These are phyloP conservation scores for Aspergillus tubingensis DNA, from an alignment of 2,329 filamentous ascomycete species.

Conservation along the genomic window DNA sequence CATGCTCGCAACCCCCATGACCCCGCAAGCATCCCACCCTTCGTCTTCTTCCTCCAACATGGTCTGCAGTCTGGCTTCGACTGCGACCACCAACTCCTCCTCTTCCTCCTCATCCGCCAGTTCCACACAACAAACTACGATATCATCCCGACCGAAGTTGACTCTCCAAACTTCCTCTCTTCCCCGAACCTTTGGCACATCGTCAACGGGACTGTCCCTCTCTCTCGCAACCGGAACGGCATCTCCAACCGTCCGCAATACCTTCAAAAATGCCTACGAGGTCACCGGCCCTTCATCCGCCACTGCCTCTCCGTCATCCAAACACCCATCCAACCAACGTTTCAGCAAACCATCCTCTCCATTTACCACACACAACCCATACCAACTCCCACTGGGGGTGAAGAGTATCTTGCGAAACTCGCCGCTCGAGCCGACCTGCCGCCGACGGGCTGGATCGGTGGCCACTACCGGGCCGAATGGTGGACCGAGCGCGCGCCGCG, in stretches of 20 bases:
- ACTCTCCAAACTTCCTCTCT: conserved; percentile 59
- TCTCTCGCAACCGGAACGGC: conserved; percentile 53
- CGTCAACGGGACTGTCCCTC: conserved; percentile 54
- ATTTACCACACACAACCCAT: conserved; percentile 34
- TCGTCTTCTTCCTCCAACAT: conserved; percentile 18
- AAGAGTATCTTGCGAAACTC: conserved; percentile 52
- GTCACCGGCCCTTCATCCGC: conserved; percentile 42
- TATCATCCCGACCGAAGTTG: conserved; percentile 54
- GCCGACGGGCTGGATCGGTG: conserved; percentile 44
- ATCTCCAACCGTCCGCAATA: conserved; percentile 63
- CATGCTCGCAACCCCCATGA: conserved; percentile 28
- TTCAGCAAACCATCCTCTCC: conserved; percentile 35
- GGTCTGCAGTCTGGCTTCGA: conserved; percentile 20
- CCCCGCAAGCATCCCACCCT: conserved; percentile 18
- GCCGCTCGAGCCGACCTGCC: conserved; percentile 39
- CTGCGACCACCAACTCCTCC: not conserved
- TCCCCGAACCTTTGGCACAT: conserved; percentile 56
- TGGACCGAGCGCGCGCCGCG: conserved; percentile 36
- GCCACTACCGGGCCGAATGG: conserved; percentile 35
- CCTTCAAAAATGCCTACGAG: conserved; percentile 62
- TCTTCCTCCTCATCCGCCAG: no score
- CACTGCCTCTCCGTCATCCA: conserved; percentile 39
- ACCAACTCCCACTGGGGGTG: conserved; percentile 48
- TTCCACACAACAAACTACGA: no score
- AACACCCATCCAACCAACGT: conserved; percentile 24